A percentile compares a stretch with the other conserved stretches of the same genome.
These are phyloP conservation scores for Orbilia quercus DNA, from an alignment of 2,329 filamentous ascomycete genomes.

Conservation along the genomic window DNA sequence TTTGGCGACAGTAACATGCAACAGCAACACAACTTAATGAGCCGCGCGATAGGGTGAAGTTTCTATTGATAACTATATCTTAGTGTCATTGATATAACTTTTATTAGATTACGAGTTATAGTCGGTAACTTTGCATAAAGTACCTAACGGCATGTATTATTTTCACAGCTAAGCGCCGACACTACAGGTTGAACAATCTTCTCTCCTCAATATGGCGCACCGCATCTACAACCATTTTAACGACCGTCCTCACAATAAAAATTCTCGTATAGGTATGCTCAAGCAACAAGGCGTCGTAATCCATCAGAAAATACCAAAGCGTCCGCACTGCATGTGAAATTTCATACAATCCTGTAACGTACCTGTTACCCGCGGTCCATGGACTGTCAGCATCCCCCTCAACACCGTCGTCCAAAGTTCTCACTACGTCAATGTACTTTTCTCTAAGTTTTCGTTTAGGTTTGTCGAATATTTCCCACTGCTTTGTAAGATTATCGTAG, in stretches of 20 bases:
- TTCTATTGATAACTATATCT: too few relatives aligned
- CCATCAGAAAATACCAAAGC: slow-evolving; percentile 21
- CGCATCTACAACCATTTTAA: slow-evolving; percentile 19
- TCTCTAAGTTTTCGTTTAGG: slow-evolving; percentile 10
- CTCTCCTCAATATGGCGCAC: slow-evolving; percentile 10
- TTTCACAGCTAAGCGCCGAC: too few relatives aligned
- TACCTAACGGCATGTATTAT: too few relatives aligned
- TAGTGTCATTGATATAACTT: too few relatives aligned
- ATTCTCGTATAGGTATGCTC: slow-evolving; percentile 12
- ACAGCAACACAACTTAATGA: not conserved
- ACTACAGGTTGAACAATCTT: not conserved
- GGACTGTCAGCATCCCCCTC: slow-evolving; percentile 14
- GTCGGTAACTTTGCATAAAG: too few relatives aligned
- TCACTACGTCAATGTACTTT: slow-evolving; percentile 8
- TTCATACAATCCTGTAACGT: slow-evolving; percentile 33
- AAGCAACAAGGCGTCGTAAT: slow-evolving; percentile 16
- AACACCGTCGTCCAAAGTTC: slow-evolving; percentile 33
- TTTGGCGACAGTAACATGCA: slow-evolving; percentile 13
- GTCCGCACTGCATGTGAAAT: slow-evolving; percentile 25
- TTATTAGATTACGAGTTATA: too few relatives aligned
- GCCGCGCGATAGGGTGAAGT: not conserved
- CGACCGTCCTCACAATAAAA: slow-evolving; percentile 14
- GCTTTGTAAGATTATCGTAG: not conserved
- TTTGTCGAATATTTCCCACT: slow-evolving; percentile 15
- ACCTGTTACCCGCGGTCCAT: slow-evolving; percentile 40